Percentiles rank a stretch among this genome's conserved stretches.
Evolutionary conservation across 2,329 filamentous ascomycete species (phyloP).

Genomic region (Geosmithia putterillii): DNA sequence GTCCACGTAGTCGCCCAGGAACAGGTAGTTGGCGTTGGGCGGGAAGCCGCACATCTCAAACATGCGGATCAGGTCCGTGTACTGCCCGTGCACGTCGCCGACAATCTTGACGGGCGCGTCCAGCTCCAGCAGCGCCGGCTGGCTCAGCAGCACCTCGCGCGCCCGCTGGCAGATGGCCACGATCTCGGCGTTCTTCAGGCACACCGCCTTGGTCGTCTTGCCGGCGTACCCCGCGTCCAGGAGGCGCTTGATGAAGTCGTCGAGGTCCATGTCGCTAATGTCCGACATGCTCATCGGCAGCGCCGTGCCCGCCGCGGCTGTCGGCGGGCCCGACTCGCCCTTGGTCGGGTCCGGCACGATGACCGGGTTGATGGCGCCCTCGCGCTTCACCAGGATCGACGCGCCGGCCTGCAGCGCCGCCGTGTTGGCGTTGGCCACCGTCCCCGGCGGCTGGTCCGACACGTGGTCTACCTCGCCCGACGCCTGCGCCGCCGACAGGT

Average conservation of each 20-base stretch:
- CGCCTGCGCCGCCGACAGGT: constrained; percentile 69
- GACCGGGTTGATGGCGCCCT: constrained; percentile 52
- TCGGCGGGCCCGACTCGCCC: constrained; percentile 32
- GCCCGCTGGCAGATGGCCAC: constrained; percentile 83
- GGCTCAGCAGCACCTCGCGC: constrained; percentile 78
- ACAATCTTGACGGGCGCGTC: constrained; percentile 96
- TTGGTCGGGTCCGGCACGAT: constrained; percentile 36
- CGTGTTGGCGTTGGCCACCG: constrained; percentile 42
- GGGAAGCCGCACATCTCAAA: constrained; percentile 99
- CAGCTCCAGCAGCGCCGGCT: constrained; percentile 84
- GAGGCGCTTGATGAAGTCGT: constrained; percentile 92
- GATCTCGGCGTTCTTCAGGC: constrained; percentile 95
- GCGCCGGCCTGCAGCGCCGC: constrained; percentile 62
- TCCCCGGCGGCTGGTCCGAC: constrained; percentile 76
- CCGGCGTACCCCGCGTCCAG: constrained; percentile 91
- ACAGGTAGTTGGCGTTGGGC: constrained; percentile 82
- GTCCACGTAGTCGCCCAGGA: constrained; percentile 93
- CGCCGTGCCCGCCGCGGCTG: too few relatives aligned
- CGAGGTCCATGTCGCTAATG: constrained; percentile 83
- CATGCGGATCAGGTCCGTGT: constrained; percentile 89
- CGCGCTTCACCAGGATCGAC: constrained; percentile 78
- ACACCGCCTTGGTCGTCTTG: constrained; percentile 96
- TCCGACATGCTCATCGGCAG: constrained; percentile 59
- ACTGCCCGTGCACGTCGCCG: constrained; percentile 92
- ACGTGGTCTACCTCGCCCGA: constrained; percentile 90